phyloP scores from a whole-genome alignment of 1,139 yeast genomes.

The Groenewaldozyma auringiensis region DNA sequence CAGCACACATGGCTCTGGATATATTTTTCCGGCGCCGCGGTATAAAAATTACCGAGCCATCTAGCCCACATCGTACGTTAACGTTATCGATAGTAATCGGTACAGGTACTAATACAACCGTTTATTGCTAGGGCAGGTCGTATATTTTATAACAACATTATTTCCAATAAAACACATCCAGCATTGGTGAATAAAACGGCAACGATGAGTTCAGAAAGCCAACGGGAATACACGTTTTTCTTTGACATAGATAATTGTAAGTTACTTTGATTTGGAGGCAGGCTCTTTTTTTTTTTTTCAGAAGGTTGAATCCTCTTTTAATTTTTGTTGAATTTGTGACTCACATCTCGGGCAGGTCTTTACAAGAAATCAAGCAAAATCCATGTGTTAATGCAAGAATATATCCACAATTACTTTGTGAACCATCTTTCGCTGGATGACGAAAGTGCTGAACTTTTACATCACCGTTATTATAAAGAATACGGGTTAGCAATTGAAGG shows the following conservation, averaged over 20 bases:
- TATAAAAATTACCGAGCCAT: too few relatives aligned
- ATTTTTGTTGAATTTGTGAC: background rate
- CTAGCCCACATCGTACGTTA: too few relatives aligned
- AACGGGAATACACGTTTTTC: constrained; percentile 46
- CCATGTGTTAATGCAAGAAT: constrained; percentile 80
- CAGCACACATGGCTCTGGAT: too few relatives aligned
- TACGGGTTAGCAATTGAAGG: constrained; percentile 95
- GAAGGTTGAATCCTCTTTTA: background rate
- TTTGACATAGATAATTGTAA: constrained; percentile 87
- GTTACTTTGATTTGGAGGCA: constrained; percentile 6
- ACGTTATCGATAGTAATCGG: too few relatives aligned
- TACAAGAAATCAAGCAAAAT: constrained; percentile 67
- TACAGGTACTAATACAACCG: too few relatives aligned
- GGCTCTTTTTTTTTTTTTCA: background rate
- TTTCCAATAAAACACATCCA: too few relatives aligned
- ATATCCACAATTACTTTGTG: constrained; percentile 76
- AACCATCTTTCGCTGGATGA: constrained; percentile 52
- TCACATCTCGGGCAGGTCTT: constrained; percentile 37
- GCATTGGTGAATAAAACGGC: too few relatives aligned
- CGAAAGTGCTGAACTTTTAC: constrained; percentile 69
- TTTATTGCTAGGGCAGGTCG: too few relatives aligned
- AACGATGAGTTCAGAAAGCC: background rate
- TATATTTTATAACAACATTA: too few relatives aligned
- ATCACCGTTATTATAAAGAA: constrained; percentile 66
- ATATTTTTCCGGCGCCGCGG: too few relatives aligned